Evolutionary conservation across 1,284 basidiomycete genomes (phyloP).

Genomic region (Polyporus tsugae): DNA sequence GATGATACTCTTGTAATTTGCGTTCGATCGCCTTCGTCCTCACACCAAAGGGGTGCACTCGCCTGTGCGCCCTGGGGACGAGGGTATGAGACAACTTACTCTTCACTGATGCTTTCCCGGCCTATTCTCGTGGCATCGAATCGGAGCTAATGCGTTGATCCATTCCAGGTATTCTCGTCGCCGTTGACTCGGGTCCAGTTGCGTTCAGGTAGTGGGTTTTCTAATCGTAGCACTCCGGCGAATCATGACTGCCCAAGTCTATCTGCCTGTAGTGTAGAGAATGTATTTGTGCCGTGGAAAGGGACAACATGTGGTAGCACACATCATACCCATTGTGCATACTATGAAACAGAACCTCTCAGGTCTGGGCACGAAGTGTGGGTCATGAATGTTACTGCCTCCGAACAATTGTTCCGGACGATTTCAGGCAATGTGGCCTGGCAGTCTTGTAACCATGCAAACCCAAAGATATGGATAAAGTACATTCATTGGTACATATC

Average conservation of each 20-base stretch:
- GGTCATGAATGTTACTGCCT: no score
- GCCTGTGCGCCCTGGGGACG: conserved; percentile 75
- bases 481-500: neutral
- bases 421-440: no score
- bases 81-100: conserved; percentile 72
- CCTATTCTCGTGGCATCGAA: neutral
- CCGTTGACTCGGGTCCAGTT: neutral
- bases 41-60: conserved; percentile 73
- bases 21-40: conserved; percentile 73
- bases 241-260: no score
- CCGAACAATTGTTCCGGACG: neutral
- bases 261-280: no score
- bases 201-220: neutral
- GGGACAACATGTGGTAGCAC: no score
- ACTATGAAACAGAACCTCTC: no score
- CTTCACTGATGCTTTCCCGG: conserved; percentile 23
- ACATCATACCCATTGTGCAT: no score
- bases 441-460: neutral
- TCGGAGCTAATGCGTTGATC: neutral
- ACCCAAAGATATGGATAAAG: conserved; percentile 4
- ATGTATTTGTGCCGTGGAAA: no score
- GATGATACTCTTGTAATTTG: conserved; percentile 85
- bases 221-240: no score
- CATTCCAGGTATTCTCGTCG: neutral
- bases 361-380: no score